Conservation (phyloP, 495 filamentous ascomycete species). For the Physcia stellaris region DNA sequence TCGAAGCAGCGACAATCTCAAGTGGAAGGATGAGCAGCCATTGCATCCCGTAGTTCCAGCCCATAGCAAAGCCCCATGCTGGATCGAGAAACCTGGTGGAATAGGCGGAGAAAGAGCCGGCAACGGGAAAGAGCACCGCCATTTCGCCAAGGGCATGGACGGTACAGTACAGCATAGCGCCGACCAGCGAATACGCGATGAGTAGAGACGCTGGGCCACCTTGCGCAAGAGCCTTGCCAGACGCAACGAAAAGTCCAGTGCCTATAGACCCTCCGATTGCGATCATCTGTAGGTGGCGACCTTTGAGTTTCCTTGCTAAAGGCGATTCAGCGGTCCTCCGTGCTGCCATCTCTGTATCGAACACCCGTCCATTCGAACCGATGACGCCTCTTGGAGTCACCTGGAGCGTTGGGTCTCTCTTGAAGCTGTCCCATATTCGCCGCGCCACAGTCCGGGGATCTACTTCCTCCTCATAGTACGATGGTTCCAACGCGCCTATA, state of each 20-base stretch:
- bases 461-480: constrained; percentile 3
- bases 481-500: constrained; percentile 3
- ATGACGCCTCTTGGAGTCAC: constrained; percentile 39
- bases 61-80: constrained; percentile 96
- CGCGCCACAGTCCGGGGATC: constrained; percentile 1
- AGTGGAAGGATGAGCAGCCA: constrained; percentile 83
- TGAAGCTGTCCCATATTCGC: constrained; percentile 65
- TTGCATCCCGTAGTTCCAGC: constrained; percentile 95
- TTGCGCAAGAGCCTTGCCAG: constrained; percentile 58
- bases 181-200: constrained; percentile 70
- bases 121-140: constrained; percentile 79
- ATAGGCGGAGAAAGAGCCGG: constrained; percentile 85
- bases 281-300: constrained; percentile 40
- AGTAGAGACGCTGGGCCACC: constrained; percentile 81
- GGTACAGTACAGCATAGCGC: constrained; percentile 82
- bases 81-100: constrained; percentile 88
- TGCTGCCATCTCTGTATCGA: constrained; percentile 63
- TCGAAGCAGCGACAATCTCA: constrained; percentile 81
- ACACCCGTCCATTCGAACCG: constrained; percentile 47
- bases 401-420: constrained; percentile 55
- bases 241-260: constrained; percentile 87
- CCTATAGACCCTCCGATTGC: constrained; percentile 67
- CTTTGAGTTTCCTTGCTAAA: constrained; percentile 44
- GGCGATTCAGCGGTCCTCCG: constrained; percentile 62
- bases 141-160: constrained; percentile 87